phyloP scores from a whole-genome alignment of 306 rosid species.

The Urtica urens region DNA sequence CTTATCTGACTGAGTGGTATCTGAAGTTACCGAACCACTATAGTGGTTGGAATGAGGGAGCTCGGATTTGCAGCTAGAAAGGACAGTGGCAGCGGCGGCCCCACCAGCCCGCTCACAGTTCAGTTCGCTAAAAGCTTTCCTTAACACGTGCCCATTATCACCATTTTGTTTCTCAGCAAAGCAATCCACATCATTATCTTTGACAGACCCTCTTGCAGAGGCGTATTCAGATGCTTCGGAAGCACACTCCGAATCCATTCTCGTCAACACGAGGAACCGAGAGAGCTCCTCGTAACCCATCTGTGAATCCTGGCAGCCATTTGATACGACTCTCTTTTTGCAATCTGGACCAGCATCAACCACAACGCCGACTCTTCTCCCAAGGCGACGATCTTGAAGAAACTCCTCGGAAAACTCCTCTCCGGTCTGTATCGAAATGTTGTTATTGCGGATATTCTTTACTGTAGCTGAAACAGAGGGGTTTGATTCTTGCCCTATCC shows the following conservation, averaged over 20 bases:
- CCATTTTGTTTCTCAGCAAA: constrained; percentile 21
- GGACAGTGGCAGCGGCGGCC: constrained; percentile 8
- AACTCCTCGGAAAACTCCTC: constrained; percentile 83
- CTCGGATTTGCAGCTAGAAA: constrained; percentile 24
- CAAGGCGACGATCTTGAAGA: constrained; percentile 37
- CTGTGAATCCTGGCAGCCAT: constrained; percentile 27
- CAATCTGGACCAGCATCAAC: constrained; percentile 29
- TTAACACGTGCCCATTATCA: constrained; percentile 17
- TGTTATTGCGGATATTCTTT: constrained; percentile 24
- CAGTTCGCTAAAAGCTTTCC: constrained; percentile 35
- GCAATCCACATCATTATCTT: constrained; percentile 34
- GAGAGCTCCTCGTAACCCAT: constrained; percentile 40
- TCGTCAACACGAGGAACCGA: constrained; percentile 36
- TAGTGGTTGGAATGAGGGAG: constrained; percentile 31
- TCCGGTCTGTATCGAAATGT: constrained; percentile 66
- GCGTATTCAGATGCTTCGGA: constrained; percentile 32
- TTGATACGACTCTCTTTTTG: constrained; percentile 23
- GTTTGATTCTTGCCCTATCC: constrained; percentile 21
- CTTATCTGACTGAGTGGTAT: constrained; percentile 36
- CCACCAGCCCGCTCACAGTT: constrained; percentile 24
- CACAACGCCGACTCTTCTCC: constrained; percentile 27
- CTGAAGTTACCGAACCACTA: constrained; percentile 28
- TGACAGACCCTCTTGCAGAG: constrained; percentile 25
- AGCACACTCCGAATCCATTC: constrained; percentile 41
- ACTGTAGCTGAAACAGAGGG: constrained; percentile 19